Evolutionary conservation across 306 rosid genomes (phyloP).

Genomic region (Quercus gilva): DNA sequence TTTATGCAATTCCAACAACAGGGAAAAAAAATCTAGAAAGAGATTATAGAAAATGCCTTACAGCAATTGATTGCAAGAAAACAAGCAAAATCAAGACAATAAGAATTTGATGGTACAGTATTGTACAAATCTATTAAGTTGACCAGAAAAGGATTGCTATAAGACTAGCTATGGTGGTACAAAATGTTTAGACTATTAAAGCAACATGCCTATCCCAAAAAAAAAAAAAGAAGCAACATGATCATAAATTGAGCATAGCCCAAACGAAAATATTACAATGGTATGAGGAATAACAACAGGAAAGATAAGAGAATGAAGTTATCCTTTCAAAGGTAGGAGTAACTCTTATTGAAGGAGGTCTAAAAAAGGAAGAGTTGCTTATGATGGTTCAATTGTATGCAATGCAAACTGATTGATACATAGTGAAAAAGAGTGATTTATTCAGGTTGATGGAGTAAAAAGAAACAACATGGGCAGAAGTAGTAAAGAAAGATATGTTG

Average conservation of each 20-base stretch:
- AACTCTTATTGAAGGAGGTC: neutral
- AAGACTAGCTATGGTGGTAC: neutral
- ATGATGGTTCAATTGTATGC: neutral
- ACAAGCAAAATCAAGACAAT: conserved; percentile 8
- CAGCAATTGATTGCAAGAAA: neutral
- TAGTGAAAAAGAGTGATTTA: neutral
- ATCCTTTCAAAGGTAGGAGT: neutral
- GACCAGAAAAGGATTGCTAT: neutral
- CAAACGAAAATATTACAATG: neutral
- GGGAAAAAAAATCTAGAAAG: neutral
- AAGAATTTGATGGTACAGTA: neutral
- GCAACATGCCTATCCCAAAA: too few species aligned
- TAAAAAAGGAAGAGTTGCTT: neutral
- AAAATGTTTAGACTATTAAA: neutral
- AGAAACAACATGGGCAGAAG: too few species aligned
- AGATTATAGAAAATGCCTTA: neutral
- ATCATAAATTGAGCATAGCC: neutral
- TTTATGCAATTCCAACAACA: neutral
- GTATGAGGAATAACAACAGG: neutral
- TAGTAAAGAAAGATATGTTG: too few species aligned
- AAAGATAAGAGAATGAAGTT: neutral
- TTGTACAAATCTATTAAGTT: neutral
- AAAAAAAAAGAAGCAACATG: neutral
- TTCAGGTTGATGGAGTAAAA: neutral
- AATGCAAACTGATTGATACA: neutral